Conservation (phyloP, 495 filamentous ascomycete genomes). For the Trichocladium antarcticum region DNA sequence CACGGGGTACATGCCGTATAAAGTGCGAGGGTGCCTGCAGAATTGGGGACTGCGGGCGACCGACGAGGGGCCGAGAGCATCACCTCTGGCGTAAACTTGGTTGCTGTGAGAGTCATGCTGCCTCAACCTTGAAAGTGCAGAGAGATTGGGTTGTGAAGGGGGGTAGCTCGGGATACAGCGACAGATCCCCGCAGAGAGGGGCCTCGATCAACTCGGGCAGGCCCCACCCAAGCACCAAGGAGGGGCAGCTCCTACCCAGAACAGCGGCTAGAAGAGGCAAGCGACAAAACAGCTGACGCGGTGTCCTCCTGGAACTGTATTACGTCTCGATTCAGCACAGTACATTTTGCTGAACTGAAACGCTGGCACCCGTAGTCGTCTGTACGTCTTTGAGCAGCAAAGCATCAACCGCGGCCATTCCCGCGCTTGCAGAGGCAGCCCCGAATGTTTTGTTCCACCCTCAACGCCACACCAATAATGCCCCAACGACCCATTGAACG, state of each 20-base stretch:
- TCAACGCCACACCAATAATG: too few species aligned
- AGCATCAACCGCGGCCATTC: too few species aligned
- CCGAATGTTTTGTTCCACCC: too few species aligned
- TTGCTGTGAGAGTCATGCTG: constrained; percentile 52
- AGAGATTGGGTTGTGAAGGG: not conserved
- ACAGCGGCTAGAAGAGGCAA: constrained; percentile 3
- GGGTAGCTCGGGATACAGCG: not conserved
- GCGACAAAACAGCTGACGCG: not conserved
- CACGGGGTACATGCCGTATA: constrained; percentile 44
- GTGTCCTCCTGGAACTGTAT: not conserved
- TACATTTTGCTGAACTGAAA: too few species aligned
- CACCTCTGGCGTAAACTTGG: constrained; percentile 68
- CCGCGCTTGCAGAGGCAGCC: too few species aligned
- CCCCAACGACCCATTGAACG: not conserved
- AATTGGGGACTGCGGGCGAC: constrained; percentile 63
- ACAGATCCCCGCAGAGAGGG: constrained; percentile 1
- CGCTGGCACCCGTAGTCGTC: too few species aligned
- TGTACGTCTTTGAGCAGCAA: too few species aligned
- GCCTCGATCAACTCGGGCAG: too few species aligned
- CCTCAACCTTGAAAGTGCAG: not conserved
- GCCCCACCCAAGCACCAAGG: not conserved
- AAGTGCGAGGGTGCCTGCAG: constrained; percentile 54
- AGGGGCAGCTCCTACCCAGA: not conserved
- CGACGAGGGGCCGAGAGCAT: constrained; percentile 78
- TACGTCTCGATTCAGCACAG: too few species aligned